Percentiles rank a stretch among this genome's conserved stretches.
phyloP scores from a whole-genome alignment of 257 asterid genomes.

The Przewalskia tangutica region DNA sequence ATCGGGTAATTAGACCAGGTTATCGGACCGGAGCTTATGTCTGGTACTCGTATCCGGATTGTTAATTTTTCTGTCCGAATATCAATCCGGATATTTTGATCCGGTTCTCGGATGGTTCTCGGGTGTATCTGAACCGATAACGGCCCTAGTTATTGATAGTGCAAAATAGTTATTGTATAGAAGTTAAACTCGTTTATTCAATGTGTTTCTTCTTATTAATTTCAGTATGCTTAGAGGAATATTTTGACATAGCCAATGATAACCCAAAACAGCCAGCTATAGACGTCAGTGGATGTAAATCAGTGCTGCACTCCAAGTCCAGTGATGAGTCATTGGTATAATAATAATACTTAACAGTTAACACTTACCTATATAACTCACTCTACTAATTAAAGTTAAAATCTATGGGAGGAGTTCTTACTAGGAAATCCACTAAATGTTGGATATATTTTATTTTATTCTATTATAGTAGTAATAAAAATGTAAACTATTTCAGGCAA shows the following conservation, averaged over 20 bases:
- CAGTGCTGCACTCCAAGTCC: slow-evolving; percentile 62
- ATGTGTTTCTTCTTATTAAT: not conserved
- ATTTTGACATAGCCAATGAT: slow-evolving; percentile 29
- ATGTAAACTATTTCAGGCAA: slow-evolving; percentile 38
- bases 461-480: not conserved
- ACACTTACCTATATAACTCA: not conserved
- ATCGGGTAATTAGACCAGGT: no score
- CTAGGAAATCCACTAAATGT: not conserved
- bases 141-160: no score
- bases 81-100: no score
- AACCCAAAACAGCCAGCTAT: slow-evolving; percentile 26
- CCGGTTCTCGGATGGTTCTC: no score
- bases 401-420: not conserved
- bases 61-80: no score
- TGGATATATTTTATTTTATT: not conserved
- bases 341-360: not conserved
- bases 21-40: no score
- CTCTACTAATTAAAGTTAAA: not conserved
- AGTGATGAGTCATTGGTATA: slow-evolving; percentile 70
- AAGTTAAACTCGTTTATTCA: not conserved
- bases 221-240: slow-evolving; percentile 70
- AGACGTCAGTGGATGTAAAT: slow-evolving; percentile 46
- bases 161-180: not conserved
- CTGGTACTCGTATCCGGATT: no score
- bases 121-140: no score